Conservation (phyloP, 202 grass and related monocot genomes). For the Setaria viridis region DNA sequence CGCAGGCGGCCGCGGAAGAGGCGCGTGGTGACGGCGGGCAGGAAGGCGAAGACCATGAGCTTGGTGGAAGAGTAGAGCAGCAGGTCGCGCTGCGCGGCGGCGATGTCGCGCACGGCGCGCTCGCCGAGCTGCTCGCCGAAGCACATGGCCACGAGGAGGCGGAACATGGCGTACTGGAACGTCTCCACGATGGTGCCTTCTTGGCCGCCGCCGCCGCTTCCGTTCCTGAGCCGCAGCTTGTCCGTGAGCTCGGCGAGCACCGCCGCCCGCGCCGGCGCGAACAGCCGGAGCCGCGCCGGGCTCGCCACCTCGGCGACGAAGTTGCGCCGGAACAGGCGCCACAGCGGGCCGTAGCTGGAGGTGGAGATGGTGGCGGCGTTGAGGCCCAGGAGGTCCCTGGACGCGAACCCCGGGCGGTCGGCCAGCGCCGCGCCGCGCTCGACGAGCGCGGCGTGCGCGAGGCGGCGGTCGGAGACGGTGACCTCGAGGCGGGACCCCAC, state of each 20-base stretch:
- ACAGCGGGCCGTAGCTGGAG: constrained; percentile 21
- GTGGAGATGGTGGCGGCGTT: constrained; percentile 12
- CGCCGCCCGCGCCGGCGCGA: neutral
- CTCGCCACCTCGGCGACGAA: constrained; percentile 14
- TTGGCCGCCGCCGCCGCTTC: no score
- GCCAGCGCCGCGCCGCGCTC: neutral
- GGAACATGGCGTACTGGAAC: constrained; percentile 47
- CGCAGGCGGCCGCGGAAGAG: constrained; percentile 11
- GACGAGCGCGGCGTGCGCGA: neutral
- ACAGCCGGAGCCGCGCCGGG: constrained; percentile 6
- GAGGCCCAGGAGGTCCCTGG: neutral
- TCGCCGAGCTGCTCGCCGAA: constrained; percentile 48
- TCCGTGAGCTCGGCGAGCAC: constrained; percentile 7
- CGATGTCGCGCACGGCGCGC: constrained; percentile 13
- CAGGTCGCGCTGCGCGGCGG: neutral
- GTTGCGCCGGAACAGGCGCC: constrained; percentile 9
- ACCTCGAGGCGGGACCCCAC: constrained; percentile 2
- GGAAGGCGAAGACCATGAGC: constrained; percentile 17
- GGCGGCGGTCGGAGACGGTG: constrained; percentile 8
- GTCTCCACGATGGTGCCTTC: neutral
- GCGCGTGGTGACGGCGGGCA: constrained; percentile 6
- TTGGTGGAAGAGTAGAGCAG: neutral
- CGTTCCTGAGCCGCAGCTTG: neutral
- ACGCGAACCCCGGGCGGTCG: constrained; percentile 4
- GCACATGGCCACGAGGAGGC: constrained; percentile 51